phyloP scores from a whole-genome alignment of 805 yeast genomes.

The Myxozyma mucilagina region DNA sequence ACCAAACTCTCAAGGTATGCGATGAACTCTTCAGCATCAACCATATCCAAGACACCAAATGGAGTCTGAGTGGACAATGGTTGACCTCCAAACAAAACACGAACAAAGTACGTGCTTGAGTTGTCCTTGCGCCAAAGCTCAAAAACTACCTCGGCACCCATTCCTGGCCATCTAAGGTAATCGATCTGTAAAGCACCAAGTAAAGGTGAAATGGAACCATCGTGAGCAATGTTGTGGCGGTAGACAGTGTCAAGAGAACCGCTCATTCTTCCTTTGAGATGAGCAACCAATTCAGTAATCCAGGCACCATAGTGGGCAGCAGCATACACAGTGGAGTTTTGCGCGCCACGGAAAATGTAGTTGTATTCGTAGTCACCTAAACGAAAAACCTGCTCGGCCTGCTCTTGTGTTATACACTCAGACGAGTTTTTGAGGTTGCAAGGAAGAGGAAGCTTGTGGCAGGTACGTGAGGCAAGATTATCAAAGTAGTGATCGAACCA shows the following conservation, averaged over 20 bases:
- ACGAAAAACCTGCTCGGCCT: slow-evolving; percentile 46
- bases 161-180: slow-evolving; percentile 50
- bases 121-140: slow-evolving; percentile 42
- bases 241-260: slow-evolving; percentile 40
- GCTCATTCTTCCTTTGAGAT: slow-evolving; percentile 37
- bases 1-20: slow-evolving; percentile 13
- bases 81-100: slow-evolving; percentile 44
- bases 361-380: slow-evolving; percentile 50
- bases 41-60: slow-evolving; percentile 20
- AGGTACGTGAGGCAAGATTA: slow-evolving; percentile 45
- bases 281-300: slow-evolving; percentile 42
- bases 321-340: slow-evolving; percentile 43
- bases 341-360: slow-evolving; percentile 42
- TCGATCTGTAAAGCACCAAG: slow-evolving; percentile 43
- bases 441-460: slow-evolving; percentile 43
- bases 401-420: slow-evolving; percentile 38
- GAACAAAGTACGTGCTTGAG: slow-evolving; percentile 36
- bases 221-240: slow-evolving; percentile 48
- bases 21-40: slow-evolving; percentile 13
- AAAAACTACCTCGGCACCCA: slow-evolving; percentile 49
- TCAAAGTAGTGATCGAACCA: slow-evolving; percentile 48
- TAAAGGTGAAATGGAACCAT: slow-evolving; percentile 44
- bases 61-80: slow-evolving; percentile 19
- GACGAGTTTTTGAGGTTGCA: slow-evolving; percentile 38
- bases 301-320: slow-evolving; percentile 43